Evolutionary conservation across 257 asterid genomes (phyloP), one percentile per base, ranked within the genome.

Genomic region (Rauvolfia tetraphylla): DNA sequence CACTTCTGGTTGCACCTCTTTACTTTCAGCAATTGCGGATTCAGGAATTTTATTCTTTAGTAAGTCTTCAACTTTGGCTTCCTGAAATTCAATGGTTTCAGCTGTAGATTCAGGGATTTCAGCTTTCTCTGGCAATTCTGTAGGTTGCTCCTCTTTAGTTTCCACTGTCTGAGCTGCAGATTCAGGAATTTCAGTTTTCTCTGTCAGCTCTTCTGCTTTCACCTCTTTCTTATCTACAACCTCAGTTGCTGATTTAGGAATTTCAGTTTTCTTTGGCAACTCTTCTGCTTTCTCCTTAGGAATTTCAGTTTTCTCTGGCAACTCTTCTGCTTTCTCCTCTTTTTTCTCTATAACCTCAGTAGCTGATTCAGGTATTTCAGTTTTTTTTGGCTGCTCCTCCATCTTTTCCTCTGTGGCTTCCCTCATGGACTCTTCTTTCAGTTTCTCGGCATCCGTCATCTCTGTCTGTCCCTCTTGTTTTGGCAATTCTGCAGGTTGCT

Each of bases 281-380:
- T 79, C 57, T 44, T 75, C 86, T 11, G 58, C 71, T 73, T 85
- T 81, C 75, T 71, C 86, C 3, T 75, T 85, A 15, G 80, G 74
- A 31, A 59, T 75, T 58, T 80, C 83, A 58, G 71, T 83, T 49
- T 34, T 71, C 61, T 81, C 65, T 54, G 68, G 57, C n/a, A 48
- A 56, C 75, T 85, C 85, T 72, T 75, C 83, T 17, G 69, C 34
- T 78, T 78, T 78, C 75, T 85, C 85, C 72, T 75, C 83, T 17
- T 67, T 29, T 78, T 78, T 78, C 51, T 85, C 85, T 20, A 76
- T 42, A 29, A 54, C 81, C 70, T 75, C 85, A 66, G 66, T 78
- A 25, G 84, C 66, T 74, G 79, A 53, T 39, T 79, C 85, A 15
- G 80, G 74, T 25, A 59, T 75, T 63, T 80, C 83, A 63, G 71